Base-by-base conservation (phyloP, 2,329 filamentous ascomycete genomes). In the Pochonia chlamydosporia region DNA sequence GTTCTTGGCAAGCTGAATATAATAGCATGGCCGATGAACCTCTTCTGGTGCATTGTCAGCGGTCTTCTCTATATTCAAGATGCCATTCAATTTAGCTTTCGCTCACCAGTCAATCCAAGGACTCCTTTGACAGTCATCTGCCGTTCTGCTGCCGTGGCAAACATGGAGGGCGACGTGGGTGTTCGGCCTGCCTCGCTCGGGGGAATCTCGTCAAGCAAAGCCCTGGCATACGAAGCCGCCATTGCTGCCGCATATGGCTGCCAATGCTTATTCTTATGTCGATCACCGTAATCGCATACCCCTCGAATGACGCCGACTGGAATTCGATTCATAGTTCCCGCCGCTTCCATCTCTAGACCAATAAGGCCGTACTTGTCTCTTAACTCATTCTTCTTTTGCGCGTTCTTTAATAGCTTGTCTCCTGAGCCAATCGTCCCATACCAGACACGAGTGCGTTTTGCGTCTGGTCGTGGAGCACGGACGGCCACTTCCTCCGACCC, bases 341-440 rank as follows among this genome's bases (percentile, higher is more conserved):
- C 61, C 9, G 59, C 62, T 48, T 63, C 61, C 57, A 63, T 66
- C 44, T 66, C 61, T 4, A 64, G 46, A 1, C 58, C 59, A 16
- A 65, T 63, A 14, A 65, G 16, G 9, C 52, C 49, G 44, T 60
- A 56, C 6, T 49, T 50, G 20, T 63, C 57, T 42, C 54, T 52
- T 11, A 63, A 40, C 11, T 52, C 25, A 28, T 64, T 50, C n/a
- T 59, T 36, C 16, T 51, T 53, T 13, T 14, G 40, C 3, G 54
- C 51, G 39, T 62, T 57, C 47, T 59, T 56, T 52, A 63, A 56
- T 14, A 64, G 47, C 41, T 35, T 44, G 11, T 28, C 24, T 4
- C 16, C 26, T 8, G 25, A 44, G 7, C 42, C 25, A 35, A 44
- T 44, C 42, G 14, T 20, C 11, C 42, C 42, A 23, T 44, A 35